A percentile compares a stretch with the other conserved stretches of the same genome.
Evolutionary conservation across 75 land plant genomes (phyloP).

Genomic region (Cunninghamia lanceolata): DNA sequence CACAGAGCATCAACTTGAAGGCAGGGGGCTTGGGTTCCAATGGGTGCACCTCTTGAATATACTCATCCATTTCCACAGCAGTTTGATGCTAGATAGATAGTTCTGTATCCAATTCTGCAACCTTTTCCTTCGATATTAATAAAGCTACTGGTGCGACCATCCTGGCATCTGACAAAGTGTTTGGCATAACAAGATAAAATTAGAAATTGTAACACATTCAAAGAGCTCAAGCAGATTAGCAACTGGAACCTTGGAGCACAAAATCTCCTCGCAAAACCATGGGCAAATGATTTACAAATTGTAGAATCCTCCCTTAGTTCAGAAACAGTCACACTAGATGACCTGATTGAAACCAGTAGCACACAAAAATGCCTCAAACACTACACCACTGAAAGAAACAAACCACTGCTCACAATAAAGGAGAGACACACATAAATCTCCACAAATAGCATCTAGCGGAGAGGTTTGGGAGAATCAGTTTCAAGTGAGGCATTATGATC

Average conservation of each 20-base stretch:
- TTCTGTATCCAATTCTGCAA: neutral
- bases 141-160: neutral
- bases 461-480: neutral
- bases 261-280: neutral
- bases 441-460: neutral
- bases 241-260: neutral
- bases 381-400: neutral
- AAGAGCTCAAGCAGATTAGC: neutral
- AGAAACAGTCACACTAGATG: neutral
- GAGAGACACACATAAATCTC: neutral
- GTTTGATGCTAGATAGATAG: neutral
- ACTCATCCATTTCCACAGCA: neutral
- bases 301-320: neutral
- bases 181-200: too few species aligned
- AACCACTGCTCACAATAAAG: neutral
- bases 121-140: neutral
- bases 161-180: neutral
- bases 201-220: neutral
- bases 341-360: neutral
- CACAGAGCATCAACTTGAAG: too few species aligned
- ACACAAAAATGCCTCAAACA: neutral
- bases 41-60: too few species aligned
- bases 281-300: neutral
- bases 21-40: too few species aligned
- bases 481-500: neutral